phyloP scores from a whole-genome alignment of 2,329 filamentous ascomycete genomes.

The Metarhizium album region DNA sequence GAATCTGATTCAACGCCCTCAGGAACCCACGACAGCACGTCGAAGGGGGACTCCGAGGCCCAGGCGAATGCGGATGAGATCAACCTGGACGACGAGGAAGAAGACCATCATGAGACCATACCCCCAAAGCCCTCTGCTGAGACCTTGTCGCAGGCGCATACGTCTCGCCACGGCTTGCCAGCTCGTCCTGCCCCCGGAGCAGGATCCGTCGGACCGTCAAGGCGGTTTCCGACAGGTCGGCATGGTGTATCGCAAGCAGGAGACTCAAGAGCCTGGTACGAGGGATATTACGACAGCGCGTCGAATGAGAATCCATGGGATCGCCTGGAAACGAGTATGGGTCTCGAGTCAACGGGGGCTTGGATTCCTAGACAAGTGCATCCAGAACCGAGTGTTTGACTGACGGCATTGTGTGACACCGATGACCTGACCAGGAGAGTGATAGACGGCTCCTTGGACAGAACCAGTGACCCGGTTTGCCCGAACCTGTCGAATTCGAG shows the following conservation, averaged over 20 bases:
- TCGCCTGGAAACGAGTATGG: constrained; percentile 36
- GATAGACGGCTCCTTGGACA: neutral
- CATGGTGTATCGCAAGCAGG: neutral
- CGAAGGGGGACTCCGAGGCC: constrained; percentile 4
- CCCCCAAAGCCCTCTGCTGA: neutral
- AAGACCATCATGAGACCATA: neutral
- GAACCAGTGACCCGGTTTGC: neutral
- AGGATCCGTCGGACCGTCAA: constrained; percentile 5
- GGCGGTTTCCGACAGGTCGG: neutral
- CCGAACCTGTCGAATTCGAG: neutral
- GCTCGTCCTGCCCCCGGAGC: constrained; percentile 18
- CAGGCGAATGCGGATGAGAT: constrained; percentile 34
- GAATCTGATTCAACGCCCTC: constrained; percentile 28
- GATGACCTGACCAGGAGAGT: neutral
- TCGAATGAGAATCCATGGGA: constrained; percentile 68
- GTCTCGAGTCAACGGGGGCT: constrained; percentile 30
- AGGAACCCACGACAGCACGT: constrained; percentile 11
- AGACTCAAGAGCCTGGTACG: constrained; percentile 19
- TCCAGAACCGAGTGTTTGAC: neutral
- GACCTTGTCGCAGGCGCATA: constrained; percentile 7
- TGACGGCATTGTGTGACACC: neutral
- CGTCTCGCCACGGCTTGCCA: constrained; percentile 24
- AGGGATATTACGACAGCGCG: constrained; percentile 56
- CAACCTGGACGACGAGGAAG: constrained; percentile 26
- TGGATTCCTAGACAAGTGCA: constrained; percentile 28